A percentile compares a stretch with the other conserved stretches of the same genome.
These are phyloP conservation scores for Ensete glaucum DNA, from an alignment of 176 grass and related monocot genomes.

Conservation along the genomic window DNA sequence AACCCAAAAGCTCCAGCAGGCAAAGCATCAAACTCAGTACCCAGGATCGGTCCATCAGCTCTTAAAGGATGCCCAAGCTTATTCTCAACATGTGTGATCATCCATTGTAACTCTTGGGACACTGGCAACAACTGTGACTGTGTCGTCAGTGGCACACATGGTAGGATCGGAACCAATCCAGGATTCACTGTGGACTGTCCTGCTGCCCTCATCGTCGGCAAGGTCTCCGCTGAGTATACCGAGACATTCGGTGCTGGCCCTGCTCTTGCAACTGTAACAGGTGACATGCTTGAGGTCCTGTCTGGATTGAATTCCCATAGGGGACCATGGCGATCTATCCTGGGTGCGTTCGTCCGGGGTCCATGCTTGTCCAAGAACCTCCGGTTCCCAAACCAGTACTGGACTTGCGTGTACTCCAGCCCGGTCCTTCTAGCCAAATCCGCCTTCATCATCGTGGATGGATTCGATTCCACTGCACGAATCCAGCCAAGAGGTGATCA, in stretches of 20 bases:
- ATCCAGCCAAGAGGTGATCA: background rate
- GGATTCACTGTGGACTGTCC: background rate
- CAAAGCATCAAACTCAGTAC: background rate
- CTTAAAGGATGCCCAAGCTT: conserved; percentile 8
- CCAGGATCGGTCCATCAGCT: conserved; percentile 1
- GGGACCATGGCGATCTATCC: background rate
- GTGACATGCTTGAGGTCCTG: background rate
- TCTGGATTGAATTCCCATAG: background rate
- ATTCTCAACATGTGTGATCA: background rate
- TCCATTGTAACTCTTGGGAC: background rate
- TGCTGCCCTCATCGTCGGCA: background rate
- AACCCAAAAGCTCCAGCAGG: background rate
- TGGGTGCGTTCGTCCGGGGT: background rate
- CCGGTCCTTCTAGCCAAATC: background rate
- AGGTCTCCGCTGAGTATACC: background rate
- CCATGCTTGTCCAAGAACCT: background rate
- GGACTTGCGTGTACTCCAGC: conserved; percentile 1
- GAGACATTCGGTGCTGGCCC: background rate
- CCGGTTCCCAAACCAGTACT: conserved; percentile 2
- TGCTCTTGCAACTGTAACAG: background rate
- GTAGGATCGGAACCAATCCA: too few species aligned
- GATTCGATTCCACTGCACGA: background rate
- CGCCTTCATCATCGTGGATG: background rate
- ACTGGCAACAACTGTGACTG: background rate
- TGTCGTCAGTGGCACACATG: background rate